phyloP scores from a whole-genome alignment of 768 basidiomycete species.

The Grammothele lineata region DNA sequence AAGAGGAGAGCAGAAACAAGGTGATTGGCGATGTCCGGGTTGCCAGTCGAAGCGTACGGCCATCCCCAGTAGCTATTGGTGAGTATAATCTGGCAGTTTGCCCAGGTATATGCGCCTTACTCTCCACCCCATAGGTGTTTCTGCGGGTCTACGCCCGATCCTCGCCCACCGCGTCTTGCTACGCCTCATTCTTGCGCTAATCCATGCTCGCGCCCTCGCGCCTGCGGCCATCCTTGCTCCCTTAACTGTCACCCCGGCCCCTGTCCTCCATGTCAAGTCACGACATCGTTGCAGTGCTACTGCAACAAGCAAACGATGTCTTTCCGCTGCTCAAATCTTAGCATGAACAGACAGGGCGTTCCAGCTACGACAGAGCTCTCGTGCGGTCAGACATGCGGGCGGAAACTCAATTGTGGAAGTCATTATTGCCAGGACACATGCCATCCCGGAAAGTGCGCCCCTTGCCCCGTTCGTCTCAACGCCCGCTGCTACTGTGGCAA shows the following conservation, averaged over 20 bases:
- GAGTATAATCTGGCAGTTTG: conserved; percentile 62
- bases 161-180: conserved; percentile 61
- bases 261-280: conserved; percentile 89
- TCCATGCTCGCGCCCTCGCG: conserved; percentile 57
- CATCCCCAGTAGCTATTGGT: conserved; percentile 68
- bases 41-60: conserved; percentile 77
- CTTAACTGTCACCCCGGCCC: conserved; percentile 91
- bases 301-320: conserved; percentile 61
- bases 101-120: conserved; percentile 74
- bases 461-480: conserved; percentile 52
- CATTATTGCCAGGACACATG: conserved; percentile 69
- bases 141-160: conserved; percentile 71
- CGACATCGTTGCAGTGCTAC: conserved; percentile 71
- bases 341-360: conserved; percentile 17
- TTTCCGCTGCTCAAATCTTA: conserved; percentile 51
- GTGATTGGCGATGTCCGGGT: conserved; percentile 92
- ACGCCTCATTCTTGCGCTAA: conserved; percentile 77
- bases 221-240: conserved; percentile 81
- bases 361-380: conserved; percentile 26
- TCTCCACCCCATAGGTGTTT: conserved; percentile 77
- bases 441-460: conserved; percentile 71
- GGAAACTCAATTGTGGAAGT: conserved; percentile 59
- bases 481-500: conserved; percentile 81
- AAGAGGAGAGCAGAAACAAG: conserved; percentile 61
- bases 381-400: conserved; percentile 35